Evolutionary conservation across 2,329 filamentous ascomycete species (phyloP), one percentile per base, ranked within the genome.

Genomic region (Epichloe scottii): DNA sequence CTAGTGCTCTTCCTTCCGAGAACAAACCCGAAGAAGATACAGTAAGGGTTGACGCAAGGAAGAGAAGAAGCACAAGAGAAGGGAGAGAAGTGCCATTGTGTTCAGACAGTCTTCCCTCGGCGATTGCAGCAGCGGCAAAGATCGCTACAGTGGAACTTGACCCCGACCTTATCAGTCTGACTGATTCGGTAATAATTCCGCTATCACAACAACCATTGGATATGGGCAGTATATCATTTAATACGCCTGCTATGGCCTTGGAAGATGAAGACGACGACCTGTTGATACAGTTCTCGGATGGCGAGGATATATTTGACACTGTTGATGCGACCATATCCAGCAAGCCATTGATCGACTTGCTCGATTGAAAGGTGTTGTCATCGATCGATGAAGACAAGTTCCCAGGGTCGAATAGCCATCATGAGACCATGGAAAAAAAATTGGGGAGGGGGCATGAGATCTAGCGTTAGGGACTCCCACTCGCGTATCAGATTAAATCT

Each of bases 271-370:
- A 40, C 12, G 17, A 41, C 2, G 49, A 51, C 4, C 19, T 39
- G 17, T 34, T 51, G 19, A 47, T 51, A 11, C 44, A 48, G 8
- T 51, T 51, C 15, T 48, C 50, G 30, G 50, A 48, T 23, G 50
- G 43, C 30, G 50, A 51, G 34, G 30, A 21, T 26, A 21, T 10
- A 30, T 21, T 17, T 26, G 33, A 6, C 19, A 17, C 7, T 34
- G 38, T 7, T 19, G 39, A 17, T 17, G 15, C n/a, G 19, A 4
- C 34, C 15, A 23, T 39, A 5, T 33, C 34, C 34, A 35, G 26
- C 23, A n/a, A 44, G 43, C 5, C 42, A 17, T 26, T 33, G 3
- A 19, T 35, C 23, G 42, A 46, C 8, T 45, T 51, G 23, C 43
- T 51, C 21, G 49, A 37, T n/a, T 51, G 19, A 46, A 21, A 12